A percentile compares a stretch with the other conserved stretches of the same genome.
These are phyloP conservation scores for Gastrolobium villosum DNA, from an alignment of 306 rosid genomes.

Conservation along the genomic window DNA sequence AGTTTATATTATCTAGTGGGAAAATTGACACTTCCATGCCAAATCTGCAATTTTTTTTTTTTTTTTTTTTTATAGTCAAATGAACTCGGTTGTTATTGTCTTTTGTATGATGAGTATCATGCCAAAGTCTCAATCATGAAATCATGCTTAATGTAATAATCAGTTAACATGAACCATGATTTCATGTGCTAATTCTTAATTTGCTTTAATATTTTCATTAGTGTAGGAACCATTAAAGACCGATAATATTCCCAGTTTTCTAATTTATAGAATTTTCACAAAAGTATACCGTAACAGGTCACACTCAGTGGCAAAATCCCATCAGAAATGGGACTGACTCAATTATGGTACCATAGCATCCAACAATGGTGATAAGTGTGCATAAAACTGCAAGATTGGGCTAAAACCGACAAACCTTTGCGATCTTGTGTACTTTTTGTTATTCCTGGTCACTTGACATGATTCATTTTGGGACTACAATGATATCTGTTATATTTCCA, in stretches of 20 bases:
- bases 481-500: slow-evolving; percentile 11
- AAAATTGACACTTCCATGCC: not conserved
- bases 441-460: not conserved
- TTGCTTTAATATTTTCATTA: not conserved
- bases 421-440: slow-evolving; percentile 7
- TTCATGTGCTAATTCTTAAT: slow-evolving; percentile 13
- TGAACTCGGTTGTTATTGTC: not conserved
- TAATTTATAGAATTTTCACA: not conserved
- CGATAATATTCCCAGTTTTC: not conserved
- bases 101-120: slow-evolving; percentile 8
- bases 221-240: not conserved
- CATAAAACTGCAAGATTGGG: slow-evolving; percentile 18
- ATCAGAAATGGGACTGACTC: not conserved
- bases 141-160: slow-evolving; percentile 2
- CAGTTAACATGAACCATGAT: slow-evolving; percentile 7
- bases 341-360: not conserved
- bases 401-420: not conserved
- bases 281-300: not conserved
- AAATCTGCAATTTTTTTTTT: not conserved
- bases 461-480: not conserved
- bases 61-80: not conserved
- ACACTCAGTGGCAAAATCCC: not conserved
- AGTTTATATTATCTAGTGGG: slow-evolving; percentile 1
- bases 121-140: not conserved
- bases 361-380: not conserved